These are phyloP conservation scores for Ophiostoma sp. DNA, from an alignment of 2,329 filamentous ascomycete species.

Conservation along the genomic window DNA sequence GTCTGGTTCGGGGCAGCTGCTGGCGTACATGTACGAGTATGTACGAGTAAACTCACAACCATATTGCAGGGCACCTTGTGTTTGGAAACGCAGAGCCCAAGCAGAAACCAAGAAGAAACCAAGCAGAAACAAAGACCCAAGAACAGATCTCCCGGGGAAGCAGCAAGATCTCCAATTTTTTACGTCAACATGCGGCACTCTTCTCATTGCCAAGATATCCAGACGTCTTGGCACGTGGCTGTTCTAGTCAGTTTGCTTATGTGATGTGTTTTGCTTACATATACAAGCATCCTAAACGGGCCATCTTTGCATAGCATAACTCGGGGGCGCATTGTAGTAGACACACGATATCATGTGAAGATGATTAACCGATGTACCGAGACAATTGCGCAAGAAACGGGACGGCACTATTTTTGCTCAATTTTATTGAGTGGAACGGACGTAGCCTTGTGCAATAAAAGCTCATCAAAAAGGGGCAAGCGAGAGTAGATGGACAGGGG, in stretches of 20 bases:
- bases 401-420: background rate
- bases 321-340: no score
- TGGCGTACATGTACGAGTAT: no score
- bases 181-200: background rate
- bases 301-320: no score
- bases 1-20: background rate
- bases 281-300: no score
- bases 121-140: conserved; percentile 2
- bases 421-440: conserved; percentile 2
- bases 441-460: conserved; percentile 10
- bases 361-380: background rate
- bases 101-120: background rate
- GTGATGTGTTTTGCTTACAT: no score
- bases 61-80: background rate
- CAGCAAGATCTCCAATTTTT: conserved; percentile 2
- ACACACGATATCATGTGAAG: no score
- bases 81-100: background rate
- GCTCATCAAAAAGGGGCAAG: background rate
- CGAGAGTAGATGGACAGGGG: conserved; percentile 1
- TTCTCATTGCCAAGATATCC: conserved; percentile 7
- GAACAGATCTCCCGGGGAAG: conserved; percentile 2
- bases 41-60: no score
- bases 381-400: background rate
- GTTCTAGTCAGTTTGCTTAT: background rate
- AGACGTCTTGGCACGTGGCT: conserved; percentile 3